phyloP scores from a whole-genome alignment of 2,329 filamentous ascomycete genomes.

The Apiospora kogelbergensis region DNA sequence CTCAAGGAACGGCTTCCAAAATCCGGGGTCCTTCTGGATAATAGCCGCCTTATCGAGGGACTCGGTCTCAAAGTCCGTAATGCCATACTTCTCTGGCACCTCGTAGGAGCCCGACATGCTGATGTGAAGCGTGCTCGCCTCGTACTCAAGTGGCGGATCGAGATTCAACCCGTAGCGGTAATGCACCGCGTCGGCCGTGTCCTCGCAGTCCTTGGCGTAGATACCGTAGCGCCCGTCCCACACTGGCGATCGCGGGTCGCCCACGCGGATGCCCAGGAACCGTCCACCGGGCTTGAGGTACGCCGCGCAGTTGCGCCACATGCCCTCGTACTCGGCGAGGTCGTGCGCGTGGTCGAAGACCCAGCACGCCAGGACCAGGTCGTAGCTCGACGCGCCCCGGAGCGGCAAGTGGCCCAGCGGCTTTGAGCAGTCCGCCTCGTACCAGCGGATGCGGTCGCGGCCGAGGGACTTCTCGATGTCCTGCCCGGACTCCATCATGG shows the following conservation, averaged over 20 bases:
- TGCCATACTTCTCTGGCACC: constrained; percentile 22
- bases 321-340: constrained; percentile 15
- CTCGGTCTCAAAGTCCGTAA: constrained; percentile 22
- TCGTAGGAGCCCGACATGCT: constrained; percentile 23
- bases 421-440: constrained; percentile 17
- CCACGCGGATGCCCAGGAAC: constrained; percentile 19
- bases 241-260: constrained; percentile 10
- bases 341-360: constrained; percentile 18
- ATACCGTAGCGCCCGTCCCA: constrained; percentile 1
- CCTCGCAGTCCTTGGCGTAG: constrained; percentile 9
- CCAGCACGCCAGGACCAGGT: constrained; percentile 21
- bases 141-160: constrained; percentile 19
- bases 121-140: constrained; percentile 20
- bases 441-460: constrained; percentile 2
- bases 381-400: constrained; percentile 19
- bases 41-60: constrained; percentile 21
- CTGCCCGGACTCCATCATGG: constrained; percentile 25
- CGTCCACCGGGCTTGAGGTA: constrained; percentile 19
- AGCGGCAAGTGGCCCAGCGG: constrained; percentile 15
- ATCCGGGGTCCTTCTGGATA: constrained; percentile 21
- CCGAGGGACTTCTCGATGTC: constrained; percentile 13
- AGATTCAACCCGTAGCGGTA: constrained; percentile 18
- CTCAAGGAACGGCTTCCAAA: constrained; percentile 24
- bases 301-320: constrained; percentile 16
- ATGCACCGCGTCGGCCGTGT: constrained; percentile 21